Conservation (phyloP, 2,329 filamentous ascomycete genomes). For the Fusarium lateritium region DNA sequence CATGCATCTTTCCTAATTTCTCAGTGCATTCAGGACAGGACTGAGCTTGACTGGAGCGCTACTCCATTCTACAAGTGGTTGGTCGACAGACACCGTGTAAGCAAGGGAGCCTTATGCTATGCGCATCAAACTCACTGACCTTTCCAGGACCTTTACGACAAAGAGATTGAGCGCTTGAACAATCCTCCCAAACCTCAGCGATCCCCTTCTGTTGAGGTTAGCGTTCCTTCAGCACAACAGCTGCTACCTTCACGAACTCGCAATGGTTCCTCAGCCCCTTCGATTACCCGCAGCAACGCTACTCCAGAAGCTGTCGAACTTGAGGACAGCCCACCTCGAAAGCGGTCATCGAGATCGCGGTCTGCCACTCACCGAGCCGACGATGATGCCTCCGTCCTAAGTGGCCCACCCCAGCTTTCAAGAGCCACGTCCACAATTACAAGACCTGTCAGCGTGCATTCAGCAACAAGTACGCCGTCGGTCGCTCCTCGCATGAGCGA, state of each 20-base stretch:
- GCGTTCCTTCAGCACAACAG: constrained; percentile 9
- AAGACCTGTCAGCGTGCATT: constrained; percentile 15
- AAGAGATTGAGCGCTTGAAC: constrained; percentile 39
- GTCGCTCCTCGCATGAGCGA: constrained; percentile 13
- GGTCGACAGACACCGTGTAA: constrained; percentile 57
- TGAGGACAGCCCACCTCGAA: constrained; percentile 19
- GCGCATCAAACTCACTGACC: constrained; percentile 5
- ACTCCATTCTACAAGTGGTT: constrained; percentile 68
- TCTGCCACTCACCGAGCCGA: constrained; percentile 29
- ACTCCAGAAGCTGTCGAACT: constrained; percentile 30
- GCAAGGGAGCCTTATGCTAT: constrained; percentile 24
- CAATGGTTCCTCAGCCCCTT: constrained; percentile 35
- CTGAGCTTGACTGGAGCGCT: constrained; percentile 58
- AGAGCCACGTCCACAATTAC: constrained; percentile 12
- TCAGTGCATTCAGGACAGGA: constrained; percentile 62
- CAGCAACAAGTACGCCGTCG: constrained; percentile 14
- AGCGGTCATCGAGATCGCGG: constrained; percentile 38
- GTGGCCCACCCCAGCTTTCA: constrained; percentile 4
- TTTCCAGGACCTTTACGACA: constrained; percentile 48
- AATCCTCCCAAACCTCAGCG: constrained; percentile 41
- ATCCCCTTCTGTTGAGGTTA: constrained; percentile 38
- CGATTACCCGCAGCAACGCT: constrained; percentile 22
- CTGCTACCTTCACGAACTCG: constrained; percentile 44
- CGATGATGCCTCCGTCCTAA: constrained; percentile 5
- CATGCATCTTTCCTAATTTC: constrained; percentile 67